These are phyloP conservation scores for Dictyostelium capitatum DNA, from an alignment of 78 protist genomes.

Conservation along the genomic window DNA sequence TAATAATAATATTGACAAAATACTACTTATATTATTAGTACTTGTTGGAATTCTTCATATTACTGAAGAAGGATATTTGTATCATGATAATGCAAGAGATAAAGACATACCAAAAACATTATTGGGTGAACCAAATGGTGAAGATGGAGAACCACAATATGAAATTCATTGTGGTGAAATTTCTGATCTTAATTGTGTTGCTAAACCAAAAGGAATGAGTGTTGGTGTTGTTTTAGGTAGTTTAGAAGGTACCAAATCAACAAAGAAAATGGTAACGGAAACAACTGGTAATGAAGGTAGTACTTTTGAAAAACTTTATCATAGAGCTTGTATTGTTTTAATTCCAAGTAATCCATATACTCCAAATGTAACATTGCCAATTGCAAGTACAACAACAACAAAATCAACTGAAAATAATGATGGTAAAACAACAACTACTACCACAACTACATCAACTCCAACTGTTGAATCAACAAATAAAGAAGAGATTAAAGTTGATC, in stretches of 20 bases:
- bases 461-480: neutral
- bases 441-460: neutral
- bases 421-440: neutral
- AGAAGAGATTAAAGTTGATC: too few species aligned
- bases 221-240: neutral
- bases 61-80: neutral
- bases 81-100: neutral
- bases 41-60: neutral
- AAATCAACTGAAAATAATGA: too few species aligned
- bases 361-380: too few species aligned
- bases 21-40: neutral
- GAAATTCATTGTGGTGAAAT: neutral
- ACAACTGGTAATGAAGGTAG: constrained; percentile 8
- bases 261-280: neutral
- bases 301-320: neutral
- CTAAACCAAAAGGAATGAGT: neutral
- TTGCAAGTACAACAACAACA: neutral
- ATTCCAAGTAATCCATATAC: neutral
- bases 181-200: neutral
- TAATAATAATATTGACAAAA: neutral
- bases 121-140: neutral
- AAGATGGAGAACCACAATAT: neutral
- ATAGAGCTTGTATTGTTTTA: neutral
- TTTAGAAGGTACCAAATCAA: neutral
- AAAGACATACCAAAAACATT: neutral